Evolutionary conservation across 2,329 filamentous ascomycete species (phyloP).

Genomic region (Xylaria arbuscula): DNA sequence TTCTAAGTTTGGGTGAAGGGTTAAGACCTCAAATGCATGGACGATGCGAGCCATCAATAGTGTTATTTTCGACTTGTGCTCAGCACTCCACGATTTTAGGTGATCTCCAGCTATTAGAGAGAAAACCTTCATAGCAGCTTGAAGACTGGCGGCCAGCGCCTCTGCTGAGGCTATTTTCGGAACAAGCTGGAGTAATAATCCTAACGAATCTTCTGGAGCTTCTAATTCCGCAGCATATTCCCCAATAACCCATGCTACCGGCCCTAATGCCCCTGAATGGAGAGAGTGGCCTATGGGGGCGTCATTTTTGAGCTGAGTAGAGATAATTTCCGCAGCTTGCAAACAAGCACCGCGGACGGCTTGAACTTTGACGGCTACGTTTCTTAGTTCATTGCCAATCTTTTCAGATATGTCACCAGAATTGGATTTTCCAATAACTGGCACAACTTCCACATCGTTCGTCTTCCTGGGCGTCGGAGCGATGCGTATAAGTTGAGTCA

Average conservation of each 20-base stretch:
- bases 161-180: slow-evolving; percentile 68
- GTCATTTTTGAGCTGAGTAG: slow-evolving; percentile 67
- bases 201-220: slow-evolving; percentile 77
- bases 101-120: slow-evolving; percentile 75
- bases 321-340: slow-evolving; percentile 81
- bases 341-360: slow-evolving; percentile 84
- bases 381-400: slow-evolving; percentile 88
- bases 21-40: slow-evolving; percentile 81
- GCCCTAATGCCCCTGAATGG: slow-evolving; percentile 75
- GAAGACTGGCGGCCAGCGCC: slow-evolving; percentile 81
- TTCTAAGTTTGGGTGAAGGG: slow-evolving; percentile 86
- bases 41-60: slow-evolving; percentile 85
- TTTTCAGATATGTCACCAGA: slow-evolving; percentile 69
- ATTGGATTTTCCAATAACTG: slow-evolving; percentile 46
- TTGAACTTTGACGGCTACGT: slow-evolving; percentile 90
- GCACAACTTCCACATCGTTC: slow-evolving; percentile 51
- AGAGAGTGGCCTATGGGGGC: slow-evolving; percentile 66
- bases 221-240: slow-evolving; percentile 83
- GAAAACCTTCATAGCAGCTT: slow-evolving; percentile 88
- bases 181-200: slow-evolving; percentile 76
- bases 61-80: slow-evolving; percentile 78
- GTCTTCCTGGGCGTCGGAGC: slow-evolving; percentile 62
- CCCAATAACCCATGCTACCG: slow-evolving; percentile 86
- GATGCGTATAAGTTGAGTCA: slow-evolving; percentile 85
- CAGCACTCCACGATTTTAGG: slow-evolving; percentile 74